A percentile compares a stretch with the other conserved stretches of the same genome.
Evolutionary conservation across 495 filamentous ascomycete species (phyloP).

Genomic region (Penicillium pancosmium): DNA sequence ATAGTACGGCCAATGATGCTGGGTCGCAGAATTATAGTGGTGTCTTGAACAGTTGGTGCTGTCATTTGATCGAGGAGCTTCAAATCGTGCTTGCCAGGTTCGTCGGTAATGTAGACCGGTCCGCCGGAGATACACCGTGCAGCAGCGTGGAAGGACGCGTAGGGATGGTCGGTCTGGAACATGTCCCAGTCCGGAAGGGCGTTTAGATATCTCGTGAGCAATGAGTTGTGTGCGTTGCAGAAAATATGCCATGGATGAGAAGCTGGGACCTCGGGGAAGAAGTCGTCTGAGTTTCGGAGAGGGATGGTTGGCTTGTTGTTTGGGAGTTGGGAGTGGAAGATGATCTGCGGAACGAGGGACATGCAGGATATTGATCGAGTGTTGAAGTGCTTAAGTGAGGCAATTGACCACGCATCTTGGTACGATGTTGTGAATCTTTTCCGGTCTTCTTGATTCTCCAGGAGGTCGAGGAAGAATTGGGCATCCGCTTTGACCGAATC

Average conservation of each 20-base stretch:
- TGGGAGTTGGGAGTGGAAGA: slow-evolving; percentile 83
- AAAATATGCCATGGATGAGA: slow-evolving; percentile 95
- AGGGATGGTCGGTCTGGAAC: slow-evolving; percentile 88
- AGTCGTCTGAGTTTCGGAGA: slow-evolving; percentile 91
- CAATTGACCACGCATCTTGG: slow-evolving; percentile 83
- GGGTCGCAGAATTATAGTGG: slow-evolving; percentile 77
- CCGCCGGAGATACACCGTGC: slow-evolving; percentile 89
- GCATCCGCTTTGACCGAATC: slow-evolving; percentile 89
- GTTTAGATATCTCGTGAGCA: slow-evolving; percentile 74
- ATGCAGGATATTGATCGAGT: slow-evolving; percentile 87
- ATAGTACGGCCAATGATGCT: slow-evolving; percentile 68
- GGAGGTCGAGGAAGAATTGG: slow-evolving; percentile 82
- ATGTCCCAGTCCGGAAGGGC: slow-evolving; percentile 97
- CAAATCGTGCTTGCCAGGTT: slow-evolving; percentile 77
- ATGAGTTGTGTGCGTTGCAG: slow-evolving; percentile 87
- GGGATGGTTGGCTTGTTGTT: slow-evolving; percentile 67
- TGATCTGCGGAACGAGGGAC: slow-evolving; percentile 78
- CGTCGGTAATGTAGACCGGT: slow-evolving; percentile 91
- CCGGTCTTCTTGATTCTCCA: slow-evolving; percentile 66
- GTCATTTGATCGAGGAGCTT: slow-evolving; percentile 78
- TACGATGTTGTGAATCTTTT: slow-evolving; percentile 70
- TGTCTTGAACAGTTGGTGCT: slow-evolving; percentile 62
- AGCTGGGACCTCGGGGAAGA: slow-evolving; percentile 75
- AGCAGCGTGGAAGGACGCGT: slow-evolving; percentile 82
- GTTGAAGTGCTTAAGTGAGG: slow-evolving; percentile 75